Evolutionary conservation across 208 protist genomes (phyloP), one percentile per base, ranked within the genome.

Genomic region (Wallacemonas sp.): DNA sequence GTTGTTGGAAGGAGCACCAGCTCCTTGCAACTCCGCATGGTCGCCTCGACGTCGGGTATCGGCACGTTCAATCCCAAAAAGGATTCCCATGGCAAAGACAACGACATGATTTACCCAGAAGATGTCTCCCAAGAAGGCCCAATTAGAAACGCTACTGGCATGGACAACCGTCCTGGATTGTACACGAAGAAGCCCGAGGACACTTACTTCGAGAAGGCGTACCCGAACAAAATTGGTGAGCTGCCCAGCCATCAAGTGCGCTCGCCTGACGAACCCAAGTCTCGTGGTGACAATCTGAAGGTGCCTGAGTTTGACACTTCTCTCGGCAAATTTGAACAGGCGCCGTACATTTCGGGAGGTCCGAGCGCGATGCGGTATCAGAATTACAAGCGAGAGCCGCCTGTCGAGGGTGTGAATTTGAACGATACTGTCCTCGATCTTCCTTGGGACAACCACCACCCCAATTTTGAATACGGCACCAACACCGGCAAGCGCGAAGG

Each of bases 401-500:
- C 72, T 3, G 60, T 74, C 22, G 82, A 92, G 59, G 63, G 68
- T 58, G 80, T 93, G 17, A 75, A 87, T 42, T 72, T 75, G 53
- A 70, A 75, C 27, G 90, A 93, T 55, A 75, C 91, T 14, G 34
- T 89, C 39, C 76, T 69, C 21, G 70, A 75, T 19, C 63, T 75
- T 2, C 80, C 86, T n/a, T 84, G 82, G 55, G 74, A 92, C 24
- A 77, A 92, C 44, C 90, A 96, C 61, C 84, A 96, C 59, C 90
- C 90, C 2, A 54, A 91, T 44, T 89, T 80, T 62, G 72, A 80
- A n/a, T 96, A 91, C 63, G 65, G 63, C 12, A 82, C 70, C 31
- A 76, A 80, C 19, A 93, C 90, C 8, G 90, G 90, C n/a, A 89
- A 89, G 49, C 69, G 82, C 24, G 85, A 96, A 54, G 90, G 90